Percentiles rank a stretch among this genome's conserved stretches.
Conservation (phyloP, 805 yeast species). For the Blastobotrys peoriensis region DNA sequence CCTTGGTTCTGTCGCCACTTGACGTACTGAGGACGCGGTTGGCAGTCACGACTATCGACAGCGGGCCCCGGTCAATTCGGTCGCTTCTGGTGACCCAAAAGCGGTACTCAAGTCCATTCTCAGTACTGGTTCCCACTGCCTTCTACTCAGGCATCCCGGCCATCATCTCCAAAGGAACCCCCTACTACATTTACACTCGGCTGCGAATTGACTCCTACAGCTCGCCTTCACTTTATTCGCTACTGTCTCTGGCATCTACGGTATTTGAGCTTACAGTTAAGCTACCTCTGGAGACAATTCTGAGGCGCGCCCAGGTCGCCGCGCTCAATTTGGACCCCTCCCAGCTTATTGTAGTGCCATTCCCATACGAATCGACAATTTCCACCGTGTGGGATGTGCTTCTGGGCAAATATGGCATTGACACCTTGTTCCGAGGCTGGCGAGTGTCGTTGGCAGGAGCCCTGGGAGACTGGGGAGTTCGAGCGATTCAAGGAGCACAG, state of each 20-base stretch:
- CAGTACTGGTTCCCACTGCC: constrained; percentile 60
- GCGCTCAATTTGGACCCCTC: constrained; percentile 36
- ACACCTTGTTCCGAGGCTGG: constrained; percentile 81
- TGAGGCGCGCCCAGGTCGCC: constrained; percentile 76
- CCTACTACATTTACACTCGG: constrained; percentile 52
- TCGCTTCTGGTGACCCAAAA: constrained; percentile 52
- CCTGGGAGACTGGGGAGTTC: constrained; percentile 70
- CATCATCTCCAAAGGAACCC: constrained; percentile 60
- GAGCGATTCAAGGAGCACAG: constrained; percentile 17
- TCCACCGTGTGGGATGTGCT: constrained; percentile 47
- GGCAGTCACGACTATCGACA: constrained; percentile 59
- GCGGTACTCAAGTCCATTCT: constrained; percentile 48
- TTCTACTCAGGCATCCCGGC: constrained; percentile 56
- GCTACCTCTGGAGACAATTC: constrained; percentile 81
- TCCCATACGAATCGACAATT: constrained; percentile 49
- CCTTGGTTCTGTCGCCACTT: constrained; percentile 68
- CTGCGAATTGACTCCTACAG: constrained; percentile 62
- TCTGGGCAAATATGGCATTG: constrained; percentile 38
- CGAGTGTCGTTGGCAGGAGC: constrained; percentile 74
- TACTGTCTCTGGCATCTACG: constrained; percentile 55
- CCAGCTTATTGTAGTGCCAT: constrained; percentile 51
- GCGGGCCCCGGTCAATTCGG: constrained; percentile 58
- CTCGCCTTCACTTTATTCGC: constrained; percentile 54
- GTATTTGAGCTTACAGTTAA: constrained; percentile 64
- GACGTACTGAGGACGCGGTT: constrained; percentile 75